A percentile compares a stretch with the other conserved stretches of the same genome.
These are phyloP conservation scores for Xylaria acuta DNA, from an alignment of 495 filamentous ascomycete species.

Conservation along the genomic window DNA sequence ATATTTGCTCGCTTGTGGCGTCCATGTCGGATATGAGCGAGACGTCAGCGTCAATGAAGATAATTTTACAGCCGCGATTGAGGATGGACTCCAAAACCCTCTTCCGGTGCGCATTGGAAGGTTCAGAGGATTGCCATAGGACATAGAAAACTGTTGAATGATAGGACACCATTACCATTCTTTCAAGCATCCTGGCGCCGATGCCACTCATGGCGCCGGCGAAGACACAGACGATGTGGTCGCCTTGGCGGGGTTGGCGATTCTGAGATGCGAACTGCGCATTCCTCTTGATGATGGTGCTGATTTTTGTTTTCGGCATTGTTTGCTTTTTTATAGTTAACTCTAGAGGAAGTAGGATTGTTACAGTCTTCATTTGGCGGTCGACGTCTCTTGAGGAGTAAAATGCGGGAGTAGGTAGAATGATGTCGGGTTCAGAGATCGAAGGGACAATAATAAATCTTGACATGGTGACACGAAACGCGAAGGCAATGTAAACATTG, in stretches of 20 bases:
- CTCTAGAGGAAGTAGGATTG: neutral
- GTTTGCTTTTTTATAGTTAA: neutral
- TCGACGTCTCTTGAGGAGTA: neutral
- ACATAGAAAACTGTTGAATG: slow-evolving; percentile 3
- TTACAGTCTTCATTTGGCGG: neutral
- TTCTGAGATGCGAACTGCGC: neutral
- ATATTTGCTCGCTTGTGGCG: slow-evolving; percentile 19
- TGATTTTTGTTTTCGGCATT: neutral
- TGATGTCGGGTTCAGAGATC: neutral
- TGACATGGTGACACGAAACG: neutral
- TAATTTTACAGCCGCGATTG: slow-evolving; percentile 18
- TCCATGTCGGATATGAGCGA: slow-evolving; percentile 35
- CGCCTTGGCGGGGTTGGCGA: neutral
- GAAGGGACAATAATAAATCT: neutral
- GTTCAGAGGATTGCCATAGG: neutral
- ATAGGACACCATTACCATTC: neutral
- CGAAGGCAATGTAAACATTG: neutral
- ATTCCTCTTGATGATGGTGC: neutral
- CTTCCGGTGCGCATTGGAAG: neutral
- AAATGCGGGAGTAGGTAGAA: neutral
- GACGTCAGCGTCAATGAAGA: slow-evolving; percentile 33
- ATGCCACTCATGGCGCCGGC: slow-evolving; percentile 9
- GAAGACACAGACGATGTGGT: neutral
- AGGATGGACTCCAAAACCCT: neutral
- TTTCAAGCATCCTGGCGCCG: neutral